Evolutionary conservation across 1,139 yeast genomes (phyloP).

Genomic region (Nakaseomyces nivariensis): DNA sequence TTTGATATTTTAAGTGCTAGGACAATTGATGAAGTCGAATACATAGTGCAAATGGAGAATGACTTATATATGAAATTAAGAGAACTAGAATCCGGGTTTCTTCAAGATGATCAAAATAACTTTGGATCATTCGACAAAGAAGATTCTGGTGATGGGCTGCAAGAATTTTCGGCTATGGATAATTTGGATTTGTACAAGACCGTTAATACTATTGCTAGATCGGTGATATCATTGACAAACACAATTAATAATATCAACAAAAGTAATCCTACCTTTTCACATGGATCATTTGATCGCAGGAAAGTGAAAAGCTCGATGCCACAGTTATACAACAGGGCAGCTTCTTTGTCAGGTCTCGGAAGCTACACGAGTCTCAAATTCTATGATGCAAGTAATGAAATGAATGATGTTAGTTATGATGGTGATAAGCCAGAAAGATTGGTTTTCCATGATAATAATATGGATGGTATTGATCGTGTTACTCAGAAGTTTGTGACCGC

Average conservation of each 20-base stretch:
- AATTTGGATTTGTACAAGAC: slow-evolving; percentile 28
- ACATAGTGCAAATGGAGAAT: slow-evolving; percentile 30
- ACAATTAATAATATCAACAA: slow-evolving; percentile 12
- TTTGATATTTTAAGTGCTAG: slow-evolving; percentile 72
- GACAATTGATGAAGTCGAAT: slow-evolving; percentile 61
- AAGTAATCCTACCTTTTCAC: slow-evolving; percentile 16
- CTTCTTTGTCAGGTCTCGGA: not conserved
- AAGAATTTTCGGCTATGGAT: slow-evolving; percentile 25
- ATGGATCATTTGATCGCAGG: slow-evolving; percentile 17
- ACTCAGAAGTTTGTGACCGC: not conserved
- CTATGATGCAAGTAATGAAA: slow-evolving; percentile 6
- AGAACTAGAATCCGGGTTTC: not conserved
- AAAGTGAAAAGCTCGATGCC: slow-evolving; percentile 17
- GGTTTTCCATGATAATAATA: slow-evolving; percentile 16
- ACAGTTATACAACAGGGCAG: slow-evolving; percentile 6
- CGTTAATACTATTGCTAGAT: slow-evolving; percentile 27
- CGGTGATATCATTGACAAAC: slow-evolving; percentile 26
- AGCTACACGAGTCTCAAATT: slow-evolving; percentile 3
- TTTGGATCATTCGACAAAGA: not conserved
- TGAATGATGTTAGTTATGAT: slow-evolving; percentile 4
- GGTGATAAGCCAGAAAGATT: slow-evolving; percentile 21
- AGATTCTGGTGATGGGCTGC: not conserved
- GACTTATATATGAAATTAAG: slow-evolving; percentile 18
- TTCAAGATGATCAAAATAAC: not conserved
- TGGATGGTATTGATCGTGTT: not conserved